Base-by-base conservation (phyloP, 208 protist genomes). In the Trypanosoma scelopori region DNA sequence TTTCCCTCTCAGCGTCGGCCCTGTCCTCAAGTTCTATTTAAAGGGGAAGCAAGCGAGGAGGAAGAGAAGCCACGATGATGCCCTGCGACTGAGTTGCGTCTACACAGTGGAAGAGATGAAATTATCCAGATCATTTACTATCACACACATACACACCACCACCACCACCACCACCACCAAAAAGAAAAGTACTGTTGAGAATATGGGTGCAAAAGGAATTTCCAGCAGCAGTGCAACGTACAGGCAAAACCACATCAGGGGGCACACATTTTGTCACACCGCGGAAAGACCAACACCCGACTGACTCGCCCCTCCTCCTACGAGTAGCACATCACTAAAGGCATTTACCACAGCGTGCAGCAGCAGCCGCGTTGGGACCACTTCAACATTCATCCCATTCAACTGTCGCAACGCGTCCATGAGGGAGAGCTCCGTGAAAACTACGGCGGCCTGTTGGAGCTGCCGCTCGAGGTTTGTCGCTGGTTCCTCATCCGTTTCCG, bases 311-410 rank as follows among this genome's bases (percentile, higher is more conserved):
- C 65, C 43, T 35, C 69, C 16, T 18, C 77, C 63, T 45, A 89
- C 70, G 43, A 83, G 65, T 15, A 94, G 62, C 13, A 91, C 79
- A 57, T 94, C 89, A 27, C 76, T 78, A 63, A 94, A 92, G 61
- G 89, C 81, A 69, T 94, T 94, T 41, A 92, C 80, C 12, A 91
- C 81, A 5, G 83, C 61, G 67, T 94, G 89, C 25, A 94, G 65
- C 60, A 94, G 78, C 30, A 92, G 61, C 23, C 71, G 69, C 20
- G 88, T 94, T 20, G 84, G 81, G 22, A 90, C 76, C 12, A 70
- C 55, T 13, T 77, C 74, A 65, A 94, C 74, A 15, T 68, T 59
- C 47, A 71, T 74, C 27, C 81, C 76, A 30, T 74, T 77, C 60
- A 87, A 84, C 32, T 75, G n/a, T 37, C n/a, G 25, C 52, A 94